Evolutionary conservation across 257 asterid species (phyloP).

Genomic region (Solanum chmielewskii): DNA sequence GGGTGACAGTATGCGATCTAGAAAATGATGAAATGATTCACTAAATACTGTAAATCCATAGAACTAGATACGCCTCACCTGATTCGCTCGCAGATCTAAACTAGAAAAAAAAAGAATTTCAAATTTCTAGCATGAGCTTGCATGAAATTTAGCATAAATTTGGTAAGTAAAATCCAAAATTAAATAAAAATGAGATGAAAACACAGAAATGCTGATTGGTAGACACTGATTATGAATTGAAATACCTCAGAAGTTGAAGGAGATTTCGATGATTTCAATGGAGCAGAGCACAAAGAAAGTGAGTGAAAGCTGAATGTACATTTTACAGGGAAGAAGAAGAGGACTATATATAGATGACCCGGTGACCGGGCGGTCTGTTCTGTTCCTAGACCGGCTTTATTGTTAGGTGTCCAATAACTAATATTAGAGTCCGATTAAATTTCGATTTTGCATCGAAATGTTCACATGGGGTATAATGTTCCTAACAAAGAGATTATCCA

Average conservation of each 20-base stretch:
- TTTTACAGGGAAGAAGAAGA: neutral
- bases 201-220: neutral
- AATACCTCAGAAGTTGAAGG: neutral
- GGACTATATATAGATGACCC: neutral
- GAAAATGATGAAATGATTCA: neutral
- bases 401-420: neutral
- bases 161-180: neutral
- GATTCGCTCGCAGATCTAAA: neutral
- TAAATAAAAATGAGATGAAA: neutral
- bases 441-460: rapidly evolving
- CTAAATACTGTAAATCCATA: neutral
- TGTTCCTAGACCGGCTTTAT: neutral
- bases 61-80: neutral
- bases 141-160: neutral
- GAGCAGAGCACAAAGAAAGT: neutral
- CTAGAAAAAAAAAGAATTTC: neutral
- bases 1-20: neutral
- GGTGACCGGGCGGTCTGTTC: neutral
- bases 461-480: too few species aligned
- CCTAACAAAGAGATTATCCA: too few species aligned
- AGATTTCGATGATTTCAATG: neutral
- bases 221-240: neutral
- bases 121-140: neutral
- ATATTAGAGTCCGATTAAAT: too few species aligned
- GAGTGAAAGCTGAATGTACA: neutral